Evolutionary conservation across 441 rosid species (phyloP), one percentile per base, ranked within the genome.

Genomic region (Brassica hybrid): DNA sequence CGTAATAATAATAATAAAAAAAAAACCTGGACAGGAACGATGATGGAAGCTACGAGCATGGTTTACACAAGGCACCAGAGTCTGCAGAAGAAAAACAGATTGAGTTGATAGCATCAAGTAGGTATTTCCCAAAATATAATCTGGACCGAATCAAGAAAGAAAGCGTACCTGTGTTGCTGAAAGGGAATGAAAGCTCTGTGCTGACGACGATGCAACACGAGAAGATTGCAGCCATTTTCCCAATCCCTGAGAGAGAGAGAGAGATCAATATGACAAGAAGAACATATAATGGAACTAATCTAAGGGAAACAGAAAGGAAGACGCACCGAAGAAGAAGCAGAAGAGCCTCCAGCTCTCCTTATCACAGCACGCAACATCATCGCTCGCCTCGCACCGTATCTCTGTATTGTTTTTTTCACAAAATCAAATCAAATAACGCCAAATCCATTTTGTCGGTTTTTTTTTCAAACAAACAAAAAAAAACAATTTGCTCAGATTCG

Each of bases 341-440:
- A 30, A 30, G 38, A 34, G 38, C 38, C 38, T 34, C 38, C 38
- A 27, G 32, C 32, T 27, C 32, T 27, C 32, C 32, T 27, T 27
- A 27, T 27, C 32, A 27, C 32, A 27, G 32, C 32, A 23, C 94
- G 86, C 77, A 92, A 74, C 98, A 94, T 94, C 87, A 69, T 84
- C 50, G 78, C 77, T 83, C 59, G 76, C 77, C 77, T 83, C 59
- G 76, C 77, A 67, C 66, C 76, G n/a, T 48, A 57, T 73, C 81
- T 66, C 72, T 66, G 67, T 48, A 27, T 58, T 57, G 6, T 10
- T 25, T 43, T 43, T 50, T 52, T 52, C 9, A 8, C 3, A 41
- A 25, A 70, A 71, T 36, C 34, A 16, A 72, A 50, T 50, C 8
- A 75, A 10, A 71, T 27, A 14, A 52, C 58, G n/a, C 17, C 17